phyloP scores from a whole-genome alignment of 768 basidiomycete genomes.

The Mycena albidolilacea region DNA sequence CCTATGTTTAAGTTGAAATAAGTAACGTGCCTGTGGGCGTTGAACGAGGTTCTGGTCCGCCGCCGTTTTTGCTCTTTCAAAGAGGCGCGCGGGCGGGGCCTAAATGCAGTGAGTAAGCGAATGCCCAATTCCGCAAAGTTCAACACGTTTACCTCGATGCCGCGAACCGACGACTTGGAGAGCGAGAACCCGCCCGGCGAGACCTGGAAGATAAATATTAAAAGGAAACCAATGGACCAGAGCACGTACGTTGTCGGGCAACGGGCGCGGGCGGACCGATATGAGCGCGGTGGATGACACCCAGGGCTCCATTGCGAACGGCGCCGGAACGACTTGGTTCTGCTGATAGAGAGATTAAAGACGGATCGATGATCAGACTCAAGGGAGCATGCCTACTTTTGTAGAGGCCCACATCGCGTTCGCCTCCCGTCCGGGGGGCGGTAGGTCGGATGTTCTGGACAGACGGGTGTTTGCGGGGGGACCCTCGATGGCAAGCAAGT shows the following conservation, averaged over 20 bases:
- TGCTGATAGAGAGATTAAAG: neutral
- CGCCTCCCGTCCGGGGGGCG: neutral
- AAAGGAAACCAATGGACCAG: too few species aligned
- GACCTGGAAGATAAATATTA: neutral
- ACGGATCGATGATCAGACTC: neutral
- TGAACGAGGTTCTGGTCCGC: neutral
- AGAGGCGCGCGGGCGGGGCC: neutral
- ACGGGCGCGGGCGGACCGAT: neutral
- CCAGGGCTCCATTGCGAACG: neutral
- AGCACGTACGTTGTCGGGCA: too few species aligned
- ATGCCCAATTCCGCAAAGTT: neutral
- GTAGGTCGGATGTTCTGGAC: neutral
- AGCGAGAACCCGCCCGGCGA: neutral
- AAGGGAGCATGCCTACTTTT: neutral
- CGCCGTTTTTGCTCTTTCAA: neutral
- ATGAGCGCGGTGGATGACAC: neutral
- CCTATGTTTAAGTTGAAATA: neutral
- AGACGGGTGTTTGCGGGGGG: neutral
- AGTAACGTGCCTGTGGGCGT: neutral
- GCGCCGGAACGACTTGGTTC: slow-evolving; percentile 9
- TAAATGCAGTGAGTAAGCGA: neutral
- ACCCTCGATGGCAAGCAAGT: slow-evolving; percentile 3
- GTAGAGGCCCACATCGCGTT: neutral
- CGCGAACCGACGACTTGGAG: neutral
- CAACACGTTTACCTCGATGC: neutral